Evolutionary conservation across 495 filamentous ascomycete genomes (phyloP).

Genomic region (Podospora pseudoanserina): DNA sequence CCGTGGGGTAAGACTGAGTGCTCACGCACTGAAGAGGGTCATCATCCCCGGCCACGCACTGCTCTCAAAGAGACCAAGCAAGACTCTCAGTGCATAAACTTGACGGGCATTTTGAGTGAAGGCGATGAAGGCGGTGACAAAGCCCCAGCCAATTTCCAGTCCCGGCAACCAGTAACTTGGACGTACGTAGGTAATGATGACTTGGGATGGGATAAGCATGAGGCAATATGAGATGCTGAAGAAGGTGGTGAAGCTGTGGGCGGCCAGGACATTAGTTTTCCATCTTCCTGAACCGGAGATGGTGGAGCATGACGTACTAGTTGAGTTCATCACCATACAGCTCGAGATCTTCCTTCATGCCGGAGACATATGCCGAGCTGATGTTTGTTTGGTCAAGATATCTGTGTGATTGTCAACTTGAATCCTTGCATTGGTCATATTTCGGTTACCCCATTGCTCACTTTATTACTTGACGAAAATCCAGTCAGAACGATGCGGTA

Average conservation of each 20-base stretch:
- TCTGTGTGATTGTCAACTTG: conserved; percentile 9
- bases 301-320: conserved; percentile 23
- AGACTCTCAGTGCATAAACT: conserved; percentile 44
- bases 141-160: conserved; percentile 43
- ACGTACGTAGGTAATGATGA: conserved; percentile 48
- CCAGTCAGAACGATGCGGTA: conserved; percentile 8
- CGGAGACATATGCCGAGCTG: conserved; percentile 42
- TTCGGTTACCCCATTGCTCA: conserved; percentile 13
- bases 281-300: not conserved
- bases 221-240: conserved; percentile 46
- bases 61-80: conserved; percentile 54
- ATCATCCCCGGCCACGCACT: conserved; percentile 42
- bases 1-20: not conserved
- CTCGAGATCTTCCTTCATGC: conserved; percentile 43
- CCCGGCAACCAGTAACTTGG: conserved; percentile 40
- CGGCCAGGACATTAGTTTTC: not conserved
- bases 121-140: conserved; percentile 37
- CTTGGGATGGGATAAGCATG: conserved; percentile 48
- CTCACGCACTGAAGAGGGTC: conserved; percentile 35
- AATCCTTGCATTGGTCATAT: not conserved
- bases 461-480: conserved; percentile 29
- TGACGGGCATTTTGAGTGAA: conserved; percentile 28
- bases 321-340: conserved; percentile 41
- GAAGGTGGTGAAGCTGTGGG: conserved; percentile 49
- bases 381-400: conserved; percentile 42